Evolutionary conservation across 2,329 filamentous ascomycete genomes (phyloP).

Genomic region (Ceratocystis eucalypticola): DNA sequence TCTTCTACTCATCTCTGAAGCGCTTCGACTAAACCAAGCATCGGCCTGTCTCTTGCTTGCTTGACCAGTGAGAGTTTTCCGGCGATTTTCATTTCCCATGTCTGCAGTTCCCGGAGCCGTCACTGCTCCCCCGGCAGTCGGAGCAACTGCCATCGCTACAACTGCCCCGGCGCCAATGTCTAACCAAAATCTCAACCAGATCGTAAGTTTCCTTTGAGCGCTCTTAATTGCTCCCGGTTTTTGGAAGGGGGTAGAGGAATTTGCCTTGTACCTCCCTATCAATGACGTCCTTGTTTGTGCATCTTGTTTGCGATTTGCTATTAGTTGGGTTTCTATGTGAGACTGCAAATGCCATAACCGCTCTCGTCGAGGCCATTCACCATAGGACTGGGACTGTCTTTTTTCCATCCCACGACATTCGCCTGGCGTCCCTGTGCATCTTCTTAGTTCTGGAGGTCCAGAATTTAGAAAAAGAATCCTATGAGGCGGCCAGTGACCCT

Average conservation of each 20-base stretch:
- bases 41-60: background rate
- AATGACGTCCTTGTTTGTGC: background rate
- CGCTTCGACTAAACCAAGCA: background rate
- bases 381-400: background rate
- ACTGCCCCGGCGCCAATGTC: conserved; percentile 39
- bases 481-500: background rate
- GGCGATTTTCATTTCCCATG: background rate
- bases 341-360: background rate
- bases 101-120: conserved; percentile 20
- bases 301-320: background rate
- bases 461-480: background rate
- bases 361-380: background rate
- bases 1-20: background rate
- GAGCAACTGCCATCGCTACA: conserved; percentile 24
- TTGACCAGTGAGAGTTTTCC: background rate
- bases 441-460: no score
- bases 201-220: conserved; percentile 50
- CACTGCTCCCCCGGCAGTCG: conserved; percentile 20
- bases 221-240: background rate
- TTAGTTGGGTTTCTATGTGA: background rate
- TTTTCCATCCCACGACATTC: background rate
- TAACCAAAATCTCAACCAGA: conserved; percentile 87
- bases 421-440: background rate
- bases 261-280: background rate
- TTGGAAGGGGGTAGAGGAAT: background rate